These are phyloP conservation scores for Maudiozyma bulderi DNA, from an alignment of 805 yeast genomes.

Conservation along the genomic window DNA sequence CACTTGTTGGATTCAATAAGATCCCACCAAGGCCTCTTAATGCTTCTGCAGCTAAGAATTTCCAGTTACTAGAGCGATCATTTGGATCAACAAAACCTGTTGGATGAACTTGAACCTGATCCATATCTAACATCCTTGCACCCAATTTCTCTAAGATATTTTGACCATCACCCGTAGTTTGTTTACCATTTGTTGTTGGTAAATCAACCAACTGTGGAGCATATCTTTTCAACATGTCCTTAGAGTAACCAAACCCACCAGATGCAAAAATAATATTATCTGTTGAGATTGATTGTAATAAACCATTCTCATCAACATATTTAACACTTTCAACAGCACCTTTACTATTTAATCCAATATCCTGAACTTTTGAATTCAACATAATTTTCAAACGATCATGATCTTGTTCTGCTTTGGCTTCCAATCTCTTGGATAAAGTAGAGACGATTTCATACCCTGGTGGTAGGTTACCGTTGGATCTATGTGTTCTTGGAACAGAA, in stretches of 20 bases:
- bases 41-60: conserved; percentile 54
- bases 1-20: conserved; percentile 35
- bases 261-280: conserved; percentile 43
- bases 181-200: conserved; percentile 50
- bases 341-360: conserved; percentile 22
- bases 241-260: conserved; percentile 45
- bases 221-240: conserved; percentile 32
- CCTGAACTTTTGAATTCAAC: conserved; percentile 33
- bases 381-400: conserved; percentile 29
- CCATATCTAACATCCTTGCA: conserved; percentile 47
- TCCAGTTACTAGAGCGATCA: conserved; percentile 35
- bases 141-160: conserved; percentile 36
- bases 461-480: conserved; percentile 52
- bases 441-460: conserved; percentile 53
- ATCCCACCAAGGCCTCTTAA: conserved; percentile 53
- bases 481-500: conserved; percentile 68
- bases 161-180: conserved; percentile 55
- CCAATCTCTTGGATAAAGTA: conserved; percentile 33
- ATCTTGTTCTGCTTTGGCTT: conserved; percentile 22
- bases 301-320: conserved; percentile 29
- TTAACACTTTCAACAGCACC: conserved; percentile 35
- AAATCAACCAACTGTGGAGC: conserved; percentile 38
- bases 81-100: conserved; percentile 47
- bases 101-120: conserved; percentile 54
- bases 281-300: conserved; percentile 21